Conservation (phyloP, 495 filamentous ascomycete species). For the Penicillium turbatum region DNA sequence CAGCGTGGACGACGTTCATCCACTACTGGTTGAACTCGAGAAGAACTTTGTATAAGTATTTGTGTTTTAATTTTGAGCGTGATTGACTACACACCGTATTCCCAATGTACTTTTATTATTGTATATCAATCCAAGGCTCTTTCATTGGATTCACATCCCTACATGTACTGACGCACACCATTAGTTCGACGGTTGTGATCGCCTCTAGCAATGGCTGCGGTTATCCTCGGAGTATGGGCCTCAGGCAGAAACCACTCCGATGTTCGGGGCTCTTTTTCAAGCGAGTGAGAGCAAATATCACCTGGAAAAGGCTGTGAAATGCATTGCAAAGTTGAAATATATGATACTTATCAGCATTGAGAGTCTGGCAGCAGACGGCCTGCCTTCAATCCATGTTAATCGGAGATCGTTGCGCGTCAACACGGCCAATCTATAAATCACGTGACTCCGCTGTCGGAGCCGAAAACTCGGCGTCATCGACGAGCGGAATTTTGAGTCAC, state of each 20-base stretch:
- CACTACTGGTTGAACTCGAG: constrained; percentile 39
- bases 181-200: background rate
- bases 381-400: background rate
- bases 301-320: background rate
- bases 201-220: constrained; percentile 5
- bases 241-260: constrained; percentile 16
- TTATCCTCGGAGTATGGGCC: constrained; percentile 16
- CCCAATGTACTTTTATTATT: background rate
- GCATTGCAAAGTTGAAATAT: background rate
- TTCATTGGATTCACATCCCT: background rate
- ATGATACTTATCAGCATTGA: background rate
- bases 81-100: constrained; percentile 10
- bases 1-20: constrained; percentile 36
- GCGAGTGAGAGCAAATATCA: background rate
- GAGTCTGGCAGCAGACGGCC: background rate
- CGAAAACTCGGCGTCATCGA: constrained; percentile 29
- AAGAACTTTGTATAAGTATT: constrained; percentile 26
- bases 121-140: constrained; percentile 4
- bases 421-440: constrained; percentile 5
- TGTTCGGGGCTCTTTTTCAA: constrained; percentile 16
- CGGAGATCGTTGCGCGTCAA: background rate
- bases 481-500: constrained; percentile 24
- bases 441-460: constrained; percentile 33
- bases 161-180: background rate
- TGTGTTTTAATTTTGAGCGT: constrained; percentile 4